A percentile compares a stretch with the other conserved stretches of the same genome.
Conservation (phyloP, 225 moss, liverwort and hornwort species). For the Pleurozium schreberi region DNA sequence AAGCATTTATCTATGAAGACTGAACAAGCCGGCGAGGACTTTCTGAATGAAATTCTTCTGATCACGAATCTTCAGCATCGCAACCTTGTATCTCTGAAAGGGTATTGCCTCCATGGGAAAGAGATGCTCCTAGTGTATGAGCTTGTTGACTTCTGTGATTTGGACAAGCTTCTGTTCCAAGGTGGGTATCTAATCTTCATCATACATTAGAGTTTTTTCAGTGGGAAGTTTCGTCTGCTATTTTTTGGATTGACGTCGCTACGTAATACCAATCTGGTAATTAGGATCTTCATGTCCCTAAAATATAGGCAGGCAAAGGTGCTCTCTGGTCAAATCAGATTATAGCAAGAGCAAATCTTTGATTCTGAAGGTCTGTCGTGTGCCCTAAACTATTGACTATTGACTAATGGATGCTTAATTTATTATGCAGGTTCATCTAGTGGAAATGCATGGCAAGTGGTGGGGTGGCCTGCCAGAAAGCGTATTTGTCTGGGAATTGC, state of each 20-base stretch:
- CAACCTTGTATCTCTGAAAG: constrained; percentile 16
- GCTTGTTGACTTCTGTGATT: constrained; percentile 19
- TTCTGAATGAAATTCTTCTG: constrained; percentile 29
- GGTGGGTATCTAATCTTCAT: not conserved
- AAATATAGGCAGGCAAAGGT: not conserved
- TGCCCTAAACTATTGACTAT: not conserved
- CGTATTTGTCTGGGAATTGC: constrained; percentile 18
- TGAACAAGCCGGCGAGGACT: constrained; percentile 11
- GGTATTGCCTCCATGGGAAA: constrained; percentile 29
- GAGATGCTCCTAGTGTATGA: constrained; percentile 41
- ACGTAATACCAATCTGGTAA: not conserved
- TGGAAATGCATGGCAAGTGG: not conserved
- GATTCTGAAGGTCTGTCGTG: not conserved
- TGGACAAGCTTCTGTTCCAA: constrained; percentile 30
- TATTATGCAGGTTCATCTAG: not conserved
- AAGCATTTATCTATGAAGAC: constrained; percentile 5
- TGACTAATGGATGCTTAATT: not conserved
- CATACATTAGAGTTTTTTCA: not conserved
- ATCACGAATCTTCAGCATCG: constrained; percentile 28
- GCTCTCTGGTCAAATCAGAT: not conserved
- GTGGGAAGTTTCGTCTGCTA: not conserved
- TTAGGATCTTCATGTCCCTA: not conserved
- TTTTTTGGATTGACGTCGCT: not conserved
- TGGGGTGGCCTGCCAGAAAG: constrained; percentile 6
- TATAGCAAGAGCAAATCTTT: too few relatives aligned